Base-by-base conservation (phyloP, 2,329 filamentous ascomycete species). In the Penicillium decumbens region DNA sequence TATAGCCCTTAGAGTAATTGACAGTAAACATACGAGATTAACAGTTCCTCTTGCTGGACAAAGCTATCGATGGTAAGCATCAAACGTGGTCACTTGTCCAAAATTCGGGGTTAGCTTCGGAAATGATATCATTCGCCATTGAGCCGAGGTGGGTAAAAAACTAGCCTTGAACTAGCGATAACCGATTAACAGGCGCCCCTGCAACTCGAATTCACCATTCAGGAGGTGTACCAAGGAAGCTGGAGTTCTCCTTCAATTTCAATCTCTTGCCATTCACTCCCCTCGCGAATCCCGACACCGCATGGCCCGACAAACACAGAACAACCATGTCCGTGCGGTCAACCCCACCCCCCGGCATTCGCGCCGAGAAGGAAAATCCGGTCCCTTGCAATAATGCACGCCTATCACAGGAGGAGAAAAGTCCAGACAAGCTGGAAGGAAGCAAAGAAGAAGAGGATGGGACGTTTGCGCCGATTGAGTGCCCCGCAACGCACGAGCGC, bases 391-490 rank as follows among this genome's bases (percentile, higher is more conserved):
- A 18, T 2, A 37, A 8, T 37, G 18, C 33, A 27, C 30, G 46
- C 24, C 10, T 29, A 49, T 39, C 30, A 7, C 43, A 48, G 6
- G 43, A 48, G 6, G 43, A 41, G 27, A 52, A 51, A 20, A 45
- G 47, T n/a, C 42, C 51, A 9, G 47, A 50, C 3, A 49, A 53
- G 7, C 29, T 50, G 2, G 55, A 60, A 10, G 43, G 39, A 4
- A 51, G 42, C 1, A 50, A 47, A 15, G 47, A 56, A 6, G 41
- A 40, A 15, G 50, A 55, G 5, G 53, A 51, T 12, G 38, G 47
- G n/a, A 43, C 41, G 6, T 58, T 53, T 45, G 57, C 50, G 8
- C 63, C 65, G 18, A 66, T 67, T 30, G 60, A 42, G 28, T 35
- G 41, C 6, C 45, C 41, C 40, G 42, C 20, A 29, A 38, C n/a